These are phyloP conservation scores for Scleromitrula shiraiana DNA, from an alignment of 2,329 filamentous ascomycete genomes.

Conservation along the genomic window DNA sequence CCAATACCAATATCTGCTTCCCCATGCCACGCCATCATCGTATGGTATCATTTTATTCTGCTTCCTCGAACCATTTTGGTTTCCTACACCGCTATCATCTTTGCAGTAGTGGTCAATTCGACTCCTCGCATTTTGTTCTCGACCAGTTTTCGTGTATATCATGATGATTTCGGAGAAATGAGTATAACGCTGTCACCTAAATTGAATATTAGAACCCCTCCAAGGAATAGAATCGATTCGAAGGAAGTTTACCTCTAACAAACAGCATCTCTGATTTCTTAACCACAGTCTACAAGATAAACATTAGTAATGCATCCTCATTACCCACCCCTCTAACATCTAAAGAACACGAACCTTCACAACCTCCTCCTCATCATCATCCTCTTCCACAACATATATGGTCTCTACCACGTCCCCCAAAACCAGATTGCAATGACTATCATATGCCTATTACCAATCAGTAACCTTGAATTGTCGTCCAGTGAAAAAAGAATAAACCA, in stretches of 20 bases:
- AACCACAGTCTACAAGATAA: conserved; percentile 72
- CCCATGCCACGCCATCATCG: no score
- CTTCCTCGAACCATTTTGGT: no score
- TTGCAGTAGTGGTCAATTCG: no score
- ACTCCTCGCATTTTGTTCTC: no score
- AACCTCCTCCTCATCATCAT: conserved; percentile 56
- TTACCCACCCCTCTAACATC: no score
- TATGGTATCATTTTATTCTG: no score
- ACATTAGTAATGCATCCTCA: no score
- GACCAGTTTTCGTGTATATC: no score
- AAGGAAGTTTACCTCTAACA: conserved; percentile 65
- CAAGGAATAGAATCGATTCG: no score
- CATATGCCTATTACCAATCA: conserved; percentile 65
- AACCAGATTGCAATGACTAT: conserved; percentile 96
- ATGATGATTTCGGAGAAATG: conserved; percentile 47
- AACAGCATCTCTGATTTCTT: conserved; percentile 99
- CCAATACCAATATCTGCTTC: no score
- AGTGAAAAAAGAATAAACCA: conserved; percentile 32
- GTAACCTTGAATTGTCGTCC: conserved; percentile 14
- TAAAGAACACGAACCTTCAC: no score
- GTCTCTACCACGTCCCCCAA: conserved; percentile 96
- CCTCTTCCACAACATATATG: conserved; percentile 84
- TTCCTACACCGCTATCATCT: no score
- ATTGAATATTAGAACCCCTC: conserved; percentile 17
- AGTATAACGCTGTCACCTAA: conserved; percentile 67